phyloP scores from a whole-genome alignment of 805 yeast species.

The Yamadazyma scolyti region DNA sequence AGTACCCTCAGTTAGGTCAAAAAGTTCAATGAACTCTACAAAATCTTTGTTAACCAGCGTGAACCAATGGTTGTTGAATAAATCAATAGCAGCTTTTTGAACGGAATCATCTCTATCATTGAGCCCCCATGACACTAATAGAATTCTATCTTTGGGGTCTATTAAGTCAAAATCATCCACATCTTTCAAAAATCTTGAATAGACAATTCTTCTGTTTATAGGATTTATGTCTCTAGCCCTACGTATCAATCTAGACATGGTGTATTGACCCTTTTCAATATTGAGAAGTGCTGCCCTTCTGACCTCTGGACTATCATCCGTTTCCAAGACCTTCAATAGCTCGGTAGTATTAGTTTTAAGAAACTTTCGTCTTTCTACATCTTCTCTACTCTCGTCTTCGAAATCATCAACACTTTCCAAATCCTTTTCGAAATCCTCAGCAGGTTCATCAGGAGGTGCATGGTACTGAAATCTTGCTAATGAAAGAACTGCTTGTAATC shows the following conservation, averaged over 20 bases:
- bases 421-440: constrained; percentile 39
- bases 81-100: constrained; percentile 61
- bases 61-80: constrained; percentile 74
- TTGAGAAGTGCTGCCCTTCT: constrained; percentile 80
- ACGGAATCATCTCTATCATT: constrained; percentile 81
- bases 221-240: constrained; percentile 80
- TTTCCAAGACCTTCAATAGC: constrained; percentile 23
- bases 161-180: constrained; percentile 58
- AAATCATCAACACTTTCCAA: constrained; percentile 27
- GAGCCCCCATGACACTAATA: constrained; percentile 77
- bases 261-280: constrained; percentile 50
- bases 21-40: constrained; percentile 66
- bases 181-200: constrained; percentile 61
- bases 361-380: constrained; percentile 7
- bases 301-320: constrained; percentile 86
- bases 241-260: constrained; percentile 61
- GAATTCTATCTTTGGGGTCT: constrained; percentile 55
- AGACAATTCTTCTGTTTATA: constrained; percentile 69
- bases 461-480: constrained; percentile 68
- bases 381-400: constrained; percentile 22
- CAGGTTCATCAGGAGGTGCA: constrained; percentile 25
- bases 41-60: constrained; percentile 65
- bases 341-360: constrained; percentile 15
- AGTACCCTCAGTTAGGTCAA: constrained; percentile 62
- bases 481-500: constrained; percentile 83